Conservation (phyloP, 352 stramenopile species). For the Discostella stelligera region DNA sequence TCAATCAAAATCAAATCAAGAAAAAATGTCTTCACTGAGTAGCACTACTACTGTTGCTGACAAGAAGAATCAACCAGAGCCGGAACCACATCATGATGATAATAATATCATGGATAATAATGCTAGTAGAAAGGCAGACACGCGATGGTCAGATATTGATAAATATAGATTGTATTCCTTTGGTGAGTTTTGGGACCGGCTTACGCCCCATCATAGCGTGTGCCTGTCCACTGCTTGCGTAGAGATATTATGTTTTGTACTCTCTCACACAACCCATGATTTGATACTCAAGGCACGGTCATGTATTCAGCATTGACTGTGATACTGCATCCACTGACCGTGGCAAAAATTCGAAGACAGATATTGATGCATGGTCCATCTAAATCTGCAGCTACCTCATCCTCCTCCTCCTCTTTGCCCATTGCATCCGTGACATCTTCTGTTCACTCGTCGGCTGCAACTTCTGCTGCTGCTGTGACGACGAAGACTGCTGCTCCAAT, state of each 20-base stretch:
- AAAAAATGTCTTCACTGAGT: too few relatives aligned
- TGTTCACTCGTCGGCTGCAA: too few relatives aligned
- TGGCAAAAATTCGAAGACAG: constrained; percentile 53
- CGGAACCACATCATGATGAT: too few relatives aligned
- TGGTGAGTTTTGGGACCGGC: constrained; percentile 7
- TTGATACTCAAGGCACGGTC: constrained; percentile 29
- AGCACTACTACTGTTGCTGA: too few relatives aligned
- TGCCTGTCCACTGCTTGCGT: constrained; percentile 1
- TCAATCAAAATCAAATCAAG: too few relatives aligned
- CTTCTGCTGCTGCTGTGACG: too few relatives aligned
- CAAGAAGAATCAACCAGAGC: too few relatives aligned
- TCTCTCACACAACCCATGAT: not conserved
- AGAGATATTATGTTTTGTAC: constrained; percentile 4
- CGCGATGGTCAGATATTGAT: constrained; percentile 56
- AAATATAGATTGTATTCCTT: constrained; percentile 54
- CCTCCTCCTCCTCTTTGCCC: constrained; percentile 2
- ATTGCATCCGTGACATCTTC: too few relatives aligned
- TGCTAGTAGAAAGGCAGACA: constrained; percentile 8
- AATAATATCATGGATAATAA: too few relatives aligned
- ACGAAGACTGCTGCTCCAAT: too few relatives aligned
- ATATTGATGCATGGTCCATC: constrained; percentile 10
- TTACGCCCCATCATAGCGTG: not conserved
- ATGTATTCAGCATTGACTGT: constrained; percentile 57
- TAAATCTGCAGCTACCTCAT: not conserved
- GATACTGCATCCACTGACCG: constrained; percentile 49